Percentiles rank a stretch among this genome's conserved stretches.
phyloP scores from a whole-genome alignment of 1,139 yeast genomes.

The Yamadazyma aaseri region DNA sequence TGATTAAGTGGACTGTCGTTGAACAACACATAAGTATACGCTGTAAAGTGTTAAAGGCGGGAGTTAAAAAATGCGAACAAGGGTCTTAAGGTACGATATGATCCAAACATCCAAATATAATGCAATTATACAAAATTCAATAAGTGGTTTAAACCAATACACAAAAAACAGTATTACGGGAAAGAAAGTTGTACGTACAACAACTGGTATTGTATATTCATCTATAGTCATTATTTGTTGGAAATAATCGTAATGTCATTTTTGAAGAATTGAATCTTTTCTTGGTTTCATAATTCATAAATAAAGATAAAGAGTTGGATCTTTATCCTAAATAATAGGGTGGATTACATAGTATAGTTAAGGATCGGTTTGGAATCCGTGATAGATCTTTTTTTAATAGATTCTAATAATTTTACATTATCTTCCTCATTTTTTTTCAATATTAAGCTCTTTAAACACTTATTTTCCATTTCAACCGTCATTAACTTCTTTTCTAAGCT shows the following conservation, averaged over 20 bases:
- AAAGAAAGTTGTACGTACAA: too few relatives aligned
- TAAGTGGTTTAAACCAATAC: too few relatives aligned
- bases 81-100: background rate
- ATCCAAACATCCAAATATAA: too few relatives aligned
- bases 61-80: background rate
- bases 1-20: too few relatives aligned
- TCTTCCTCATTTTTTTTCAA: slow-evolving; percentile 49
- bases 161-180: too few relatives aligned
- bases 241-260: slow-evolving; percentile 10
- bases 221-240: slow-evolving; percentile 14
- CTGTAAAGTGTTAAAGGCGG: background rate
- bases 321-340: slow-evolving; percentile 34
- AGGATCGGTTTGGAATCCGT: slow-evolving; percentile 31
- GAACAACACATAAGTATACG: background rate
- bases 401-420: slow-evolving; percentile 39
- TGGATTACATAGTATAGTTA: slow-evolving; percentile 35
- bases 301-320: slow-evolving; percentile 32
- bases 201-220: too few relatives aligned
- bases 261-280: slow-evolving; percentile 15
- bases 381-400: slow-evolving; percentile 41
- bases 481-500: slow-evolving; percentile 57
- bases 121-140: too few relatives aligned
- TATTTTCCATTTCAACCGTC: slow-evolving; percentile 62
- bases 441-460: slow-evolving; percentile 66
- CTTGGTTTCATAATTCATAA: slow-evolving; percentile 11